Evolutionary conservation across 352 stramenopile genomes (phyloP), one percentile per base, ranked within the genome.

Genomic region (Pilasporangium apinafurcum): DNA sequence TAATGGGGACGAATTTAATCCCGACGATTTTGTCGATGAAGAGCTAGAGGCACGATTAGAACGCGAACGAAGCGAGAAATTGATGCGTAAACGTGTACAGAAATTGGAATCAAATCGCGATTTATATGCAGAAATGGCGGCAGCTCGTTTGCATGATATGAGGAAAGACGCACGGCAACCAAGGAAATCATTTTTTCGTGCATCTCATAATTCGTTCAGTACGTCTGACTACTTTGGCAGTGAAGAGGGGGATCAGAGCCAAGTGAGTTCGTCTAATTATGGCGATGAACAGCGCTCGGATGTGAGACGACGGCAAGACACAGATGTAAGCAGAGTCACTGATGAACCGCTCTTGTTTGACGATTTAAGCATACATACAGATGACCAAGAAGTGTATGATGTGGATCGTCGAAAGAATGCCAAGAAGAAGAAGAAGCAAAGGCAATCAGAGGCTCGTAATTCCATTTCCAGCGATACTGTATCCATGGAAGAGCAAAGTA

Each of bases 81-180:
- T 72, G 21, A 59, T 64, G 55, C 56, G 61, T 29, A 61, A 64
- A 14, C 69, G 70, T 14, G 62, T 60, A 18, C 69, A 81, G 50
- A 88, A 88, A 30, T 65, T 88, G 38, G 75, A 88, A 50, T 77
- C 62, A 32, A 88, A 88, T 44, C 65, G 69, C 20, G 73, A 88
- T 41, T 29, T 78, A 48, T 85, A 83, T 51, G 75, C 75, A 5
- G 71, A 85, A 39, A 86, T 88, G 73, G 68, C 75, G 8, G 75
- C 75, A 0, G 69, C 69, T 24, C 68, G 75, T 16, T 59, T 88
- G 8, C 52, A 48, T 8, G 53, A 44, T 9, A 83, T 88, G 72
- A 66, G 75, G 38, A 83, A 88, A 46, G 59, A 79, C 17, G 75
- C 75, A n/a, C 68, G 73, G 12, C 62, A 83, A 32, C 60, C 68